Evolutionary conservation across 1,284 basidiomycete species (phyloP), one percentile per base, ranked within the genome.

Genomic region (Vanrija sp.): DNA sequence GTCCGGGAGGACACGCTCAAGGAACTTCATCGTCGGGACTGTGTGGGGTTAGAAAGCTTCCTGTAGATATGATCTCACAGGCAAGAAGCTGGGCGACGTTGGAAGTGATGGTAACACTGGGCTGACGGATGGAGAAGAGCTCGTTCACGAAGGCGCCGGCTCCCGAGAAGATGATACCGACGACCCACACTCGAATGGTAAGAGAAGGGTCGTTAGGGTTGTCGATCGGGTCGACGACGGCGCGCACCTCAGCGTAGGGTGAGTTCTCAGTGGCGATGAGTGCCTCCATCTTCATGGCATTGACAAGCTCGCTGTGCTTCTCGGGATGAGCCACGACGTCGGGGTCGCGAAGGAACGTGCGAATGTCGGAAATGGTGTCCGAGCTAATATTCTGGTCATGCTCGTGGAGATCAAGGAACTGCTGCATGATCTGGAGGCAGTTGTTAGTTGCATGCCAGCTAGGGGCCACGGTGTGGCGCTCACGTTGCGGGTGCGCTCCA

Each of bases 161-260:
- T 42, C 49, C 54, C 28, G 55, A 54, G 60, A 69, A 84, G 21
- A 82, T 64, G 45, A 80, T 65, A 60, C 88, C 84, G 38, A 86
- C 79, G 8, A 81, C 66, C 86, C 86, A 89, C 82, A 86, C 85
- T 65, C 91, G 83, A 79, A 92, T 89, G 3, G 91, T 94, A 75
- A 87, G 89, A 46, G 86, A 85, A 3, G 86, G 87, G 80, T 91
- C 88, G 5, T 79, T 75, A 1, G 85, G 83, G 70, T 92, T 89
- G 66, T 93, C 90, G 26, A 83, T 79, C 64, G 84, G 88, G 29
- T 87, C 80, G 18, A 92, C 87, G 6, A 88, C 84, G 25, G 90
- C 89, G 52, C 90, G 84, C 40, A 93, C 90, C 80, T 92, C 89
- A 4, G 89, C 85, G 69, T 93, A 93, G 8, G 91, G 89, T 3